Evolutionary conservation across 2,329 filamentous ascomycete genomes (phyloP).

Genomic region (Neopestalotiopsis rosae): DNA sequence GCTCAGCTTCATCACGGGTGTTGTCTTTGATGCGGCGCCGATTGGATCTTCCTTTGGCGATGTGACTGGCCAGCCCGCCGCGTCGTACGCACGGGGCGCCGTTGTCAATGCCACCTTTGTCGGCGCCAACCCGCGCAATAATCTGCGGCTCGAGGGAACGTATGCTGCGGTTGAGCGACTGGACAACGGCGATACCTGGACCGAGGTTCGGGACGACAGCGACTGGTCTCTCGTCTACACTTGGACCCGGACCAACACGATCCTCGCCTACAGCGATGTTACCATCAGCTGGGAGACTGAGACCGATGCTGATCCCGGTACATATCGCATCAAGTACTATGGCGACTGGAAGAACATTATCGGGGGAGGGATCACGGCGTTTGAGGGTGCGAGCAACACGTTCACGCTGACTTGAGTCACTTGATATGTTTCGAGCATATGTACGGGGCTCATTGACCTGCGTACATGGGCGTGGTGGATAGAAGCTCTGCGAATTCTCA

Average conservation of each 20-base stretch:
- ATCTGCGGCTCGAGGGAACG: conserved; percentile 78
- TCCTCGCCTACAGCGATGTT: conserved; percentile 79
- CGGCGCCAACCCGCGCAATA: conserved; percentile 89
- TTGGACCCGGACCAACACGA: conserved; percentile 75
- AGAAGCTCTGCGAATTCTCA: not conserved
- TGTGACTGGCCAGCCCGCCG: conserved; percentile 58
- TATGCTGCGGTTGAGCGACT: conserved; percentile 78
- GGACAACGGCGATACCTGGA: conserved; percentile 60
- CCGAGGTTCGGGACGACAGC: conserved; percentile 69
- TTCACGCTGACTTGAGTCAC: conserved; percentile 47
- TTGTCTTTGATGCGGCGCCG: conserved; percentile 74
- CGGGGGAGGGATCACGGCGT: conserved; percentile 65
- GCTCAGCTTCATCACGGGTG: conserved; percentile 79
- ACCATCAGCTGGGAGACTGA: conserved; percentile 82
- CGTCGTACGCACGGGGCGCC: conserved; percentile 64
- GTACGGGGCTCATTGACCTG: too few species aligned
- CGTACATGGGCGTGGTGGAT: not conserved
- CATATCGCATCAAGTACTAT: conserved; percentile 82
- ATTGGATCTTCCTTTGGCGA: conserved; percentile 74
- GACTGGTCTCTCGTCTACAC: conserved; percentile 86
- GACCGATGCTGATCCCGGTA: conserved; percentile 62
- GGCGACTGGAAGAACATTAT: conserved; percentile 77
- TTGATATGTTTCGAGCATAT: too few species aligned
- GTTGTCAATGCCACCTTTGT: conserved; percentile 74
- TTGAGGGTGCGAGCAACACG: conserved; percentile 69